Evolutionary conservation across 805 yeast species (phyloP).

Genomic region (Lipomyces yamadae): DNA sequence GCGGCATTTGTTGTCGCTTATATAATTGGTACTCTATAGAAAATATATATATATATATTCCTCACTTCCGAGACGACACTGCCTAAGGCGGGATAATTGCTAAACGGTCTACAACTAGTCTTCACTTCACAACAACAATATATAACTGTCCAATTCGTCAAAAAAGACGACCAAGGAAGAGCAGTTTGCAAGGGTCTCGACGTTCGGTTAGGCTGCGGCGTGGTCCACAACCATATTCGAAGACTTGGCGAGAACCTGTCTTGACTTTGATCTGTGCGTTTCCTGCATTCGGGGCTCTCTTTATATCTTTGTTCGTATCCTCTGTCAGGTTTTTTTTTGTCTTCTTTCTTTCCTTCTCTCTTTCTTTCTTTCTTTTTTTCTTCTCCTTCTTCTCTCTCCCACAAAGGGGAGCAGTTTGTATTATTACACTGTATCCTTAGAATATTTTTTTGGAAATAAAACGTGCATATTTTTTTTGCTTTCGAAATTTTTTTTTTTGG

Average conservation of each 20-base stretch:
- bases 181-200: too few species aligned
- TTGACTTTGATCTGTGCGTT: conserved; percentile 2
- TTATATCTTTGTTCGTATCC: not conserved
- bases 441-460: not conserved
- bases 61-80: too few species aligned
- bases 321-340: too few species aligned
- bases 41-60: too few species aligned
- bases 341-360: not conserved
- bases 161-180: too few species aligned
- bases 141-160: too few species aligned
- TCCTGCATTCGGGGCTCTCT: not conserved
- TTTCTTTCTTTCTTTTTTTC: not conserved
- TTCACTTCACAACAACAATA: not conserved
- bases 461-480: not conserved
- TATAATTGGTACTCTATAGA: too few species aligned
- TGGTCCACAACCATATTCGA: not conserved
- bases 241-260: not conserved
- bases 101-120: too few species aligned
- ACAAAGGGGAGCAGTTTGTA: conserved; percentile 5
- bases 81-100: too few species aligned
- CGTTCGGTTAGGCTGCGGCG: not conserved
- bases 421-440: conserved; percentile 2
- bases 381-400: not conserved
- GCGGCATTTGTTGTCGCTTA: too few species aligned
- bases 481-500: not conserved